Evolutionary conservation across 2,329 filamentous ascomycete genomes (phyloP), one percentile per base, ranked within the genome.

Genomic region (Boeremia exigua): DNA sequence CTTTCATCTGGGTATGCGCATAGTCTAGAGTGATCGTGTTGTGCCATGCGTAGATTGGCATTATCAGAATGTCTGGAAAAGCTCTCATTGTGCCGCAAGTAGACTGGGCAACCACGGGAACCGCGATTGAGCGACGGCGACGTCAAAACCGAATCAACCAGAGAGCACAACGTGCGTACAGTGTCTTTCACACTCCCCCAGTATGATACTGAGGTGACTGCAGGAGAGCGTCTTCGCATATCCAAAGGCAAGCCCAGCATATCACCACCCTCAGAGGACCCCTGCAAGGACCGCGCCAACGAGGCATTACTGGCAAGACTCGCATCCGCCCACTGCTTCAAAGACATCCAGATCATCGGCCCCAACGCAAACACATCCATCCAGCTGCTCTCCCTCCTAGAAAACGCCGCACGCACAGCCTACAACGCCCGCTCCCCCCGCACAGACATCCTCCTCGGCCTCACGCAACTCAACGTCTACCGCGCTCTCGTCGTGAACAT

Each of bases 141-240:
- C 36, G 48, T 25, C 53, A 56, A 30, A 56, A 50, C 6, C 34
- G 53, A 7, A 27, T 49, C 19, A 51, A 56, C 17, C 47, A 56
- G 36, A 43, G 53, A 27, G 48, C 38, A 17, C 53, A 45, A 23
- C 34, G 42, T 51, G 23, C 10, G 44, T n/a, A n/a, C 12, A 29
- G 27, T 32, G 25, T 14, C 14, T 1, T 6, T 19, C 3, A 17
- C 3, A 4, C 12, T 2, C 2, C 39, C 11, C 2, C 28, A 32
- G 10, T n/a, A 19, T 37, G 7, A 6, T 23, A 36, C 29, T 36
- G 8, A 29, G 23, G 2, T 11, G 9, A 14, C 19, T 11, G 2
- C 4, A 50, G 48, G 48, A 8, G 30, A 50, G 10, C 48, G 25
- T 30, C 32, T 28, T 14, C 44, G 25, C 2, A 14, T n/a, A 36